Evolutionary conservation across 805 yeast species (phyloP), one percentile per base, ranked within the genome.

Genomic region (Phaffomyces opuntiae): DNA sequence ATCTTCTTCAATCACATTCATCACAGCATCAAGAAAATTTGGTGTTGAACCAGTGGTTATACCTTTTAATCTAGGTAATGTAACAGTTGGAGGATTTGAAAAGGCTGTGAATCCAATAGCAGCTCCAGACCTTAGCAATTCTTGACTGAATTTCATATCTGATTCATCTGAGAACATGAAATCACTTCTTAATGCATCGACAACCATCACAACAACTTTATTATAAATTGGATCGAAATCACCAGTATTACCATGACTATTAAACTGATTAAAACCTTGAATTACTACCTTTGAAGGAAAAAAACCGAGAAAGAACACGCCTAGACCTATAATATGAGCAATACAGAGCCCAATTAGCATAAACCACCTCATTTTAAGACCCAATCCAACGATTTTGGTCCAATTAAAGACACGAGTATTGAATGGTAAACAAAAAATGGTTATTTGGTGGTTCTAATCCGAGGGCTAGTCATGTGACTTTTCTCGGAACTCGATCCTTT

Each of bases 31-130:
- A 41, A 93, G 70, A 56, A 93, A 93, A 57, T 80, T 89, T 0
- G 99, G 97, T 0, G 96, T 83, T 0, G 96, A 85, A 0, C 99
- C 99, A 0, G 97, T 88, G 0, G 97, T 87, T 24, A 90, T 77
- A 9, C 96, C 96, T 64, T 93, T 93, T 43, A 93, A 69, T 48
- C 99, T 74, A 0, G 99, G 99, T 35, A 93, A 68, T 0, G 99
- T 93, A 9, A 93, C 99, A 0, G 99, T 93, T 3, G 99, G 99
- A 1, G 99, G 98, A 52, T 86, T 85, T 1, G 96, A 83, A 61
- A 73, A 86, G 0, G 96, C 96, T 0, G 99, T 93, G 62, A 80
- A 90, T 0, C 96, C 96, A 42, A 90, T 57, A 0, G 93, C 98
- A 33, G 72, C 55, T 11, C 95, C 95, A 0, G 70, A 53, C 43